These are phyloP conservation scores for Trichosanthes cucumerina DNA, from an alignment of 306 rosid genomes.

Conservation along the genomic window DNA sequence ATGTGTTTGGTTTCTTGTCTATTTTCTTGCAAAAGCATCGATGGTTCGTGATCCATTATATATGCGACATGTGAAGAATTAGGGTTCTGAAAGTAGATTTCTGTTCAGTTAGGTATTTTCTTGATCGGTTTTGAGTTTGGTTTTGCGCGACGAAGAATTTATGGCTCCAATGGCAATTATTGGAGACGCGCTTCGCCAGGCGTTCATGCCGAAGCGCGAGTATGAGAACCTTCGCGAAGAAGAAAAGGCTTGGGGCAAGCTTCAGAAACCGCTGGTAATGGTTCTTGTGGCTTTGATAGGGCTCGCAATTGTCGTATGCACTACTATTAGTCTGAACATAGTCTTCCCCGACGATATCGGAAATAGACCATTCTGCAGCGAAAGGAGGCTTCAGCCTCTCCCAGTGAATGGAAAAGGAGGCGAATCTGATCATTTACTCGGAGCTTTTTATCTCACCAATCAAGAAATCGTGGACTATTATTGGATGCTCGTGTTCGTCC, in stretches of 20 bases:
- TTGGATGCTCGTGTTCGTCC: conserved; percentile 87
- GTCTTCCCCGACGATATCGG: conserved; percentile 48
- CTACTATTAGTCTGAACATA: conserved; percentile 52
- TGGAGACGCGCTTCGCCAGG: conserved; percentile 93
- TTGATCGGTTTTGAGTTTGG: conserved; percentile 5
- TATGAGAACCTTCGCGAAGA: conserved; percentile 78
- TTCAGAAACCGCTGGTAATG: conserved; percentile 53
- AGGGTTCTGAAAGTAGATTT: neutral
- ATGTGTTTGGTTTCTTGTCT: neutral
- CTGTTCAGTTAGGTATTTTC: neutral
- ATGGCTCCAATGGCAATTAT: conserved; percentile 52
- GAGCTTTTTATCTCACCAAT: conserved; percentile 71
- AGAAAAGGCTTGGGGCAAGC: conserved; percentile 75
- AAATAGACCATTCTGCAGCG: conserved; percentile 60
- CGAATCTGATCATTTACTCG: conserved; percentile 44
- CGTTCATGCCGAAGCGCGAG: conserved; percentile 89
- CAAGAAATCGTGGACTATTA: conserved; percentile 83
- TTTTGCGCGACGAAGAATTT: neutral
- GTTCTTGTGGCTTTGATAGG: conserved; percentile 21
- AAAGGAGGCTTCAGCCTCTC: conserved; percentile 49
- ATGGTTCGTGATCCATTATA: neutral
- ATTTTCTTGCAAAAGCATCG: neutral
- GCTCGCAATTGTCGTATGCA: conserved; percentile 28
- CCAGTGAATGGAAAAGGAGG: conserved; percentile 41
- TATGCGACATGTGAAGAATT: neutral